Percentiles rank a stretch among this genome's conserved stretches.
These are phyloP conservation scores for Ustilaginoidea virens DNA, from an alignment of 2,329 filamentous ascomycete species.

Conservation along the genomic window DNA sequence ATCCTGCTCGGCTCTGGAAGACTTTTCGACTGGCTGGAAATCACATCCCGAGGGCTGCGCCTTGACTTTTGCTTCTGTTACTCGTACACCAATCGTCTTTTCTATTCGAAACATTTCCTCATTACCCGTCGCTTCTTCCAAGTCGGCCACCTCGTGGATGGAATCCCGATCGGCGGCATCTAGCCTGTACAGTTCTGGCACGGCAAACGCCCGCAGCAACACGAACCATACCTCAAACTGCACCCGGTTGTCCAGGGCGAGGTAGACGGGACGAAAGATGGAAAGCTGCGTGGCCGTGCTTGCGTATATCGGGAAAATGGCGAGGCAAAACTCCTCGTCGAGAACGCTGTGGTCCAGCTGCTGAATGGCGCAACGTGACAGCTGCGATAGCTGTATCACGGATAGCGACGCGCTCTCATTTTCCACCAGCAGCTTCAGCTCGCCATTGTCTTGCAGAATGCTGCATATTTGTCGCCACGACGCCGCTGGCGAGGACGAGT, in stretches of 20 bases:
- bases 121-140: constrained; percentile 18
- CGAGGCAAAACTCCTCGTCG: constrained; percentile 86
- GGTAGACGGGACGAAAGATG: constrained; percentile 73
- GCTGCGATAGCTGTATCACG: constrained; percentile 72
- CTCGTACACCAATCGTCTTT: constrained; percentile 40
- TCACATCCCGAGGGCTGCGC: constrained; percentile 13
- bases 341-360: constrained; percentile 79
- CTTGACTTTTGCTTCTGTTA: constrained; percentile 48
- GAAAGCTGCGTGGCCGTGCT: constrained; percentile 56
- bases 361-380: constrained; percentile 83
- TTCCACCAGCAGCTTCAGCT: constrained; percentile 81
- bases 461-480: constrained; percentile 84
- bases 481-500: constrained; percentile 34
- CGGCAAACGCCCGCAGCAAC: constrained; percentile 74
- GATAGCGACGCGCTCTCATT: constrained; percentile 68
- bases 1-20: constrained; percentile 20
- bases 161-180: constrained; percentile 27
- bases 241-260: constrained; percentile 72
- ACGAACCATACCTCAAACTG: constrained; percentile 98
- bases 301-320: constrained; percentile 88
- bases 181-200: constrained; percentile 74
- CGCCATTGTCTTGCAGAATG: constrained; percentile 86
- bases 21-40: constrained; percentile 9
- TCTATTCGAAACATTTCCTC: constrained; percentile 45
- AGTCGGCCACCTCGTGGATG: constrained; percentile 23